phyloP scores from a whole-genome alignment of 306 rosid species.

The Carpinus viminea region DNA sequence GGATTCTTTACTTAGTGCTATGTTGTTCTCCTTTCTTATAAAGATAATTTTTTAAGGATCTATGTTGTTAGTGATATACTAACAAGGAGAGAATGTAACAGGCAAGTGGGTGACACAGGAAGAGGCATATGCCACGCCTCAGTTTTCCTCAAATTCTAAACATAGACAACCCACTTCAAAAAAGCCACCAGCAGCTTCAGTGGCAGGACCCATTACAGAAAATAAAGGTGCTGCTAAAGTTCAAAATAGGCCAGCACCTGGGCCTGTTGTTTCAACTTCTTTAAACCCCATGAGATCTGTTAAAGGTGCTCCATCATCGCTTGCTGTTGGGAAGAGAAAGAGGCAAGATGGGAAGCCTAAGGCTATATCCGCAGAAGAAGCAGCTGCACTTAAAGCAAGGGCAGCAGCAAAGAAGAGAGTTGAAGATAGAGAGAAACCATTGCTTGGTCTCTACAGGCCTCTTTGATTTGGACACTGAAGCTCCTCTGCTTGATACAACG shows the following conservation, averaged over 20 bases:
- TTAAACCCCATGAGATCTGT: slow-evolving; percentile 65
- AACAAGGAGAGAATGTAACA: slow-evolving; percentile 45
- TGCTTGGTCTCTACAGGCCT: slow-evolving; percentile 83
- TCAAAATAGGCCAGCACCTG: slow-evolving; percentile 55
- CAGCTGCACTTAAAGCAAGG: slow-evolving; percentile 89
- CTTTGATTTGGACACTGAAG: slow-evolving; percentile 40
- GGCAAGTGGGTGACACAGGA: slow-evolving; percentile 96
- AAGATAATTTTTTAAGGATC: neutral
- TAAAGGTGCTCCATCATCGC: slow-evolving; percentile 75
- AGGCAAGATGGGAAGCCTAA: slow-evolving; percentile 63
- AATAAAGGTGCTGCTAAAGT: slow-evolving; percentile 39
- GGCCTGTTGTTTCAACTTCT: slow-evolving; percentile 58
- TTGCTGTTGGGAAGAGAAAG: slow-evolving; percentile 87
- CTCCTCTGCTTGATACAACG: slow-evolving; percentile 17
- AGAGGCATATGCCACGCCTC: slow-evolving; percentile 84
- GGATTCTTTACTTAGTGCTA: neutral
- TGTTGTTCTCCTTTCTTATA: neutral
- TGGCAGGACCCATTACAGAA: slow-evolving; percentile 40
- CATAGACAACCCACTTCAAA: slow-evolving; percentile 44
- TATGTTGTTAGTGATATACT: slow-evolving; percentile 29
- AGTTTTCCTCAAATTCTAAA: slow-evolving; percentile 51
- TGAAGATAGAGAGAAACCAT: slow-evolving; percentile 80
- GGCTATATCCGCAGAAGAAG: slow-evolving; percentile 72
- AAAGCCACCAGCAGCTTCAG: slow-evolving; percentile 43
- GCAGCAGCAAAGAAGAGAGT: slow-evolving; percentile 98